These are phyloP conservation scores for Harringtonia aguacate DNA, from an alignment of 2,329 filamentous ascomycete genomes.

Conservation along the genomic window DNA sequence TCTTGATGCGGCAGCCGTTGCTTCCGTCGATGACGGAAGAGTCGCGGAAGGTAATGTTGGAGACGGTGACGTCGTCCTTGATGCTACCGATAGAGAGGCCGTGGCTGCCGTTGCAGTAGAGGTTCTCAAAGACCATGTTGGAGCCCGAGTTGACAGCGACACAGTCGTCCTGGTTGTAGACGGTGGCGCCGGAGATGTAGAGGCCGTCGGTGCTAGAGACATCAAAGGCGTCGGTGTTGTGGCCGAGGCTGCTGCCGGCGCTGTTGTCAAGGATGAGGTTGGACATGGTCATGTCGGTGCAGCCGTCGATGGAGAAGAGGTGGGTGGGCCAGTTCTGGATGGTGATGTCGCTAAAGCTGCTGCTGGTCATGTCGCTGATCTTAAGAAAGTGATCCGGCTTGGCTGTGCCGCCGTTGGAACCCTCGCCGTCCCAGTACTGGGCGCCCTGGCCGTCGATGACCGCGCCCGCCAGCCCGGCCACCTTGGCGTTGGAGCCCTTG, in stretches of 20 bases:
- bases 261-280: conserved; percentile 27
- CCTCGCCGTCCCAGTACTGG: conserved; percentile 44
- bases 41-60: conserved; percentile 33
- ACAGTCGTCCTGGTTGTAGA: conserved; percentile 53
- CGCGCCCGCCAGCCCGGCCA: conserved; percentile 2
- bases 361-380: conserved; percentile 37
- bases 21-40: conserved; percentile 2
- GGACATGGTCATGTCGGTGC: conserved; percentile 21
- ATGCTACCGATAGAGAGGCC: conserved; percentile 38
- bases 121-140: conserved; percentile 28
- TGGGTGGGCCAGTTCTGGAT: conserved; percentile 30
- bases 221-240: conserved; percentile 51
- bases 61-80: conserved; percentile 40
- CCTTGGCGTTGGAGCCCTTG: conserved; percentile 1
- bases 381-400: conserved; percentile 53
- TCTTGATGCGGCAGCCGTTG: conserved; percentile 42
- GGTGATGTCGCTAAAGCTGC: conserved; percentile 30
- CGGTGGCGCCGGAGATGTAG: conserved; percentile 36
- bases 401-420: conserved; percentile 45
- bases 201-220: conserved; percentile 37
- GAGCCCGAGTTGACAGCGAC: conserved; percentile 34
- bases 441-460: conserved; percentile 4
- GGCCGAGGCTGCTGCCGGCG: conserved; percentile 20
- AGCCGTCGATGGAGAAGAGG: conserved; percentile 26
- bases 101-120: conserved; percentile 38